Base-by-base conservation (phyloP, 441 rosid species). In the Corymbia calophylla region DNA sequence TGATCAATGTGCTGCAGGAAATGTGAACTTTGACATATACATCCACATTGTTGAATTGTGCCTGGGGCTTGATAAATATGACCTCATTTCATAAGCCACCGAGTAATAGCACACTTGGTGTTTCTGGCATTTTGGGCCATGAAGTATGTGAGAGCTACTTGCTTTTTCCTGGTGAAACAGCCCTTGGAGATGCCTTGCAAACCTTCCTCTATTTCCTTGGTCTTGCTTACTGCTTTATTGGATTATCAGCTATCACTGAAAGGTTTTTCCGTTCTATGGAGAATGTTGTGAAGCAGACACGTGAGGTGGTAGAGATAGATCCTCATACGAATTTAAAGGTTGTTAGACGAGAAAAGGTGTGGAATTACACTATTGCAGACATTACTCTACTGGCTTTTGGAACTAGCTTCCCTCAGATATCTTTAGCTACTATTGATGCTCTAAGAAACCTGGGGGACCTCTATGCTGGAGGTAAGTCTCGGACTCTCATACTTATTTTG, bases 381-480 rank as follows among this genome's bases (percentile, higher is more conserved):
- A 96, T 97, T 86, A 91, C 97, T 82, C 91, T 98, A 93, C 90
- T 96, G 93, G 99, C 99, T 4, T 98, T 98, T 89, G 99, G 99
- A 49, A 98, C 99, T 87, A 98, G 99, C 93, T 98, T 98, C 88
- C 99, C 99, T 89, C 99, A 97, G 92, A 97, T 97, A 53, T 98
- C 99, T 27, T 91, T 97, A 90, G 99, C 99, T 88, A 97, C 98
- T 31, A 96, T 96, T 68, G 99, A 96, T 93, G 98, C 99, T n/a
- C 93, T 97, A 68, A 94, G 94, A 66, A 96, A 95, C 90, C 88
- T 97, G 32, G 98, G 98, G 48, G 91, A 91, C 49, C 92, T 91
- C 16, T 91, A 95, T 92, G 98, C 98, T 88, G 99, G 98, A 97
- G 99, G 99, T 97, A 86, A 91, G 93, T 86, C 86, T 86, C 2